These are phyloP conservation scores for Hordeum marinum DNA, from an alignment of 176 grass and related monocot species.

Conservation along the genomic window DNA sequence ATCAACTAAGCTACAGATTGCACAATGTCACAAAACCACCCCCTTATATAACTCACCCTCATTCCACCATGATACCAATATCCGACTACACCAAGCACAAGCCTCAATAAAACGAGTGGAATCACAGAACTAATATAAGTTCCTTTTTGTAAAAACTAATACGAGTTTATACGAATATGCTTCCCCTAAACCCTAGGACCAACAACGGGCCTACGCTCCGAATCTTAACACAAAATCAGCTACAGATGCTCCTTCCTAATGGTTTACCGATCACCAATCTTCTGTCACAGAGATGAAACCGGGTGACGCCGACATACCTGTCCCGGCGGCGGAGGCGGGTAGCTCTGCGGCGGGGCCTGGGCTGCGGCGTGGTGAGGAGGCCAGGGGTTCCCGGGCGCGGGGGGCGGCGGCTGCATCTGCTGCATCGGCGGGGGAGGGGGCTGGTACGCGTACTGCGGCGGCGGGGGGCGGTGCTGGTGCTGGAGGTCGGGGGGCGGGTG, in stretches of 20 bases:
- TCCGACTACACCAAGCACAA: background rate
- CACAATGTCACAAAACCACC: background rate
- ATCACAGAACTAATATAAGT: background rate
- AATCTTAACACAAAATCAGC: conserved; percentile 21
- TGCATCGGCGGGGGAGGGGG: conserved; percentile 22
- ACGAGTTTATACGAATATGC: background rate
- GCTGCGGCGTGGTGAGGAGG: conserved; percentile 24
- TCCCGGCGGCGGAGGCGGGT: conserved; percentile 35
- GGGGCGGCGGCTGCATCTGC: conserved; percentile 7
- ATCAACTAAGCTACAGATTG: background rate
- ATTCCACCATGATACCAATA: background rate
- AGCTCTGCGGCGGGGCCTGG: conserved; percentile 23
- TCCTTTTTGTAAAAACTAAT: too few relatives aligned
- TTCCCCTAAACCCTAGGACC: conserved; percentile 3
- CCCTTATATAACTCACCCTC: background rate
- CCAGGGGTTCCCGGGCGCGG: conserved; percentile 29
- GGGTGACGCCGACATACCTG: conserved; percentile 30
- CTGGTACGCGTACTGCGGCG: conserved; percentile 43
- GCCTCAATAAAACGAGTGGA: background rate
- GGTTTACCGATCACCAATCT: background rate
- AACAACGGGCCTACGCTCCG: background rate
- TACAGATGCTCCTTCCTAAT: background rate
- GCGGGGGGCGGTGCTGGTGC: conserved; percentile 24
- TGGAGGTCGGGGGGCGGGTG: conserved; percentile 30
- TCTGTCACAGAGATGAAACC: background rate